These are phyloP conservation scores for Bruguiera gymnorhiza DNA, from an alignment of 345 rosid species.

Conservation along the genomic window DNA sequence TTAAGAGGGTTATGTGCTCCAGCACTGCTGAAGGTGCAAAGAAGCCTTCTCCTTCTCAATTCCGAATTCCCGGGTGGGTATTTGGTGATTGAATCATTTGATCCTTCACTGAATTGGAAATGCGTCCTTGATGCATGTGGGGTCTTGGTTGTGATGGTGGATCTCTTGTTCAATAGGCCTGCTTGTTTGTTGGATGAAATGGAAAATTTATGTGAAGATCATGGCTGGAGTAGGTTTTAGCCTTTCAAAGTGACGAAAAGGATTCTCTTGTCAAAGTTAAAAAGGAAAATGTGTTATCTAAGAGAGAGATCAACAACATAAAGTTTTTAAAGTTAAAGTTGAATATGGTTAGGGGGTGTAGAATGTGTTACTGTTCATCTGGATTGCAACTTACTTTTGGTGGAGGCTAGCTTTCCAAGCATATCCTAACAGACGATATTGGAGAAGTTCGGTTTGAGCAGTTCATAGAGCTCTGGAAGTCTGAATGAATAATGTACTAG, in stretches of 20 bases:
- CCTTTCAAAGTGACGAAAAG: neutral
- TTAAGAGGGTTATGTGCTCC: constrained; percentile 54
- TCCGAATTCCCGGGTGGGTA: constrained; percentile 52
- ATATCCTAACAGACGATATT: neutral
- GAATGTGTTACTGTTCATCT: neutral
- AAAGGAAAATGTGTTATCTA: neutral
- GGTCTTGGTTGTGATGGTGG: constrained; percentile 2
- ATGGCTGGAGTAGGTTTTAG: neutral
- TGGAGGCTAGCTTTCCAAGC: neutral
- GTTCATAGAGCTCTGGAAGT: neutral
- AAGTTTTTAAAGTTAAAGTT: neutral
- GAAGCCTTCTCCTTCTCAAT: constrained; percentile 47
- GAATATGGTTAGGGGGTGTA: neutral
- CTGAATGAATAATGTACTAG: neutral
- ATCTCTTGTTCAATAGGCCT: constrained; percentile 1
- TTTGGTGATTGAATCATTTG: constrained; percentile 9
- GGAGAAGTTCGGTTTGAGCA: constrained; percentile 8
- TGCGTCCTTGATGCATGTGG: constrained; percentile 15
- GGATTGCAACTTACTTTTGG: neutral
- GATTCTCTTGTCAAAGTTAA: neutral
- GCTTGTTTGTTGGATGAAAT: constrained; percentile 11
- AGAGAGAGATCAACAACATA: neutral
- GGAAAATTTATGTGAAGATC: neutral
- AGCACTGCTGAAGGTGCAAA: constrained; percentile 45
- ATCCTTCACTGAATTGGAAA: neutral